Conservation (phyloP, 176 grass and related monocot genomes). For the Oryza punctata region DNA sequence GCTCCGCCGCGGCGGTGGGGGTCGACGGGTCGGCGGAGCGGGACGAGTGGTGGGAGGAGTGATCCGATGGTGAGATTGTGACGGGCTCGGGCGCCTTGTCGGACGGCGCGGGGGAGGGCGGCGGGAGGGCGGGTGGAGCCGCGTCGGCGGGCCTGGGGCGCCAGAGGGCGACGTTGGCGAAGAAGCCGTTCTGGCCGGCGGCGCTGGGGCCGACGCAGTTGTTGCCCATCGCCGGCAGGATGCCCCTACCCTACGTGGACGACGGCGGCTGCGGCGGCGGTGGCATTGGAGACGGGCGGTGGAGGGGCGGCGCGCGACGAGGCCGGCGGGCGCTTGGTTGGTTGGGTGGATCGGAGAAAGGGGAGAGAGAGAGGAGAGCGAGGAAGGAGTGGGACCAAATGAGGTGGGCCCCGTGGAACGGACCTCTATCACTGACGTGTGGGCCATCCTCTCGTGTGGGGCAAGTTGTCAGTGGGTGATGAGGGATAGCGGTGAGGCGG, state of each 20-base stretch:
- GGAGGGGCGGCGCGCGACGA: conserved; percentile 36
- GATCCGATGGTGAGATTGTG: conserved; percentile 46
- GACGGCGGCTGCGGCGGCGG: conserved; percentile 33
- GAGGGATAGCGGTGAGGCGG: background rate
- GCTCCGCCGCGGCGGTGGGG: background rate
- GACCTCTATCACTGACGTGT: conserved; percentile 9
- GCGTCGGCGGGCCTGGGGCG: conserved; percentile 28
- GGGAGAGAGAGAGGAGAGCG: background rate
- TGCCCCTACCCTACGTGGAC: conserved; percentile 39
- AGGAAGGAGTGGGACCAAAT: conserved; percentile 21
- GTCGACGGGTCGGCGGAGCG: conserved; percentile 23
- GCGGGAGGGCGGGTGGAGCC: conserved; percentile 31
- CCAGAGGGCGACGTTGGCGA: conserved; percentile 61
- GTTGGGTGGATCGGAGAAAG: conserved; percentile 46
- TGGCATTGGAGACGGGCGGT: conserved; percentile 56
- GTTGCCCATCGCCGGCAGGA: conserved; percentile 58
- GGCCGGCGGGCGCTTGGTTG: conserved; percentile 34
- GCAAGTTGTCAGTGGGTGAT: conserved; percentile 17
- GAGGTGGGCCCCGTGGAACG: background rate
- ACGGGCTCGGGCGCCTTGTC: conserved; percentile 60
- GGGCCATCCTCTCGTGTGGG: background rate
- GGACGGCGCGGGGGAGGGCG: conserved; percentile 42
- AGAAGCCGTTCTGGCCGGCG: conserved; percentile 53
- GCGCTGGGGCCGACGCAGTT: conserved; percentile 59
- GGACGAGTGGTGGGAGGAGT: conserved; percentile 28